Evolutionary conservation across 345 rosid species (phyloP), one percentile per base, ranked within the genome.

Genomic region (Dovyalis caffra): DNA sequence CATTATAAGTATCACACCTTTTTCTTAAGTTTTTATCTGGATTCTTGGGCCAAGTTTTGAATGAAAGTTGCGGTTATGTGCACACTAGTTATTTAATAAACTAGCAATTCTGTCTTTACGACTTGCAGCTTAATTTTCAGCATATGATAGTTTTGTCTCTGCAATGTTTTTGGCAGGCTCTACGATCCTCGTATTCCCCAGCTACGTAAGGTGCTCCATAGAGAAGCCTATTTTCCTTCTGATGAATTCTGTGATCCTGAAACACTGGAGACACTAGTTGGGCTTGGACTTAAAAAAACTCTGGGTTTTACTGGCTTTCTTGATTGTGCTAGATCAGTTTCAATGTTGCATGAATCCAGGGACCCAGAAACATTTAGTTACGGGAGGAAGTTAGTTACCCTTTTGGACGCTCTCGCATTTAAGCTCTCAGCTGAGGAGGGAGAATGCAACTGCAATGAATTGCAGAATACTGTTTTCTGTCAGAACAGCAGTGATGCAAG

Each of bases 131-230:
- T 49, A 21, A 16, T 63, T 29, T 26, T 20, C 4, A 40, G 35
- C 34, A 18, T 23, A 70, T 64, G 38, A 29, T 21, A 38, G 20
- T 71, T 68, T 75, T 40, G 72, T 79, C 68, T 57, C 64, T 47
- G 12, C 68, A 43, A 70, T 85, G 29, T 66, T 82, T 79, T 85
- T 87, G 81, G 53, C 93, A 94, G 98, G 89, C 93, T 92, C 65
- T 92, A 94, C 64, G 98, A 94, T 86, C 98, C 98, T 81, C 94
- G 93, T 32, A 80, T 89, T 71, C 88, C 88, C 84, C 92, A 80
- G 79, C 87, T 89, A 64, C 81, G 71, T 32, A 86, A 85, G 78
- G 63, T 92, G 82, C 94, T 94, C 58, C 92, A 90, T 69, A 78
- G 71, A 79, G 92, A 87, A 81, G 89, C 79, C 33, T 94, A 88